Evolutionary conservation across 2,329 filamentous ascomycete genomes (phyloP), one percentile per base, ranked within the genome.

Genomic region (Hymenoscyphus fraxineus): DNA sequence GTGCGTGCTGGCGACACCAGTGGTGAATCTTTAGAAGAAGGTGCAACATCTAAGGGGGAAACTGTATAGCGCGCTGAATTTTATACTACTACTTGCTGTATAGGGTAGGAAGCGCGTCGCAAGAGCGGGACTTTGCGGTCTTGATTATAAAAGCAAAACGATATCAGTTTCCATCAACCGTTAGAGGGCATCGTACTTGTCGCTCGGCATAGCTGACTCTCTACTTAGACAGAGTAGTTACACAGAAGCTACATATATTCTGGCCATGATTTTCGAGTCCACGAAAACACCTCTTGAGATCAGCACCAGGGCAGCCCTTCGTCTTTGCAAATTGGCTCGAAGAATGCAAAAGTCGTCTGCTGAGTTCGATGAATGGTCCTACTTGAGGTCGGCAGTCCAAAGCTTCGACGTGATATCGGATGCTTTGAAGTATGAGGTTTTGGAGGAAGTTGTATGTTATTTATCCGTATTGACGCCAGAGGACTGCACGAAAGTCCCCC

Each of bases 1-100:
- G 92, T 94, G 64, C 89, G 84, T 27, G 88, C 86, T 0, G 91
- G 88, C 3, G 90, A 92, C 66, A 82, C 80, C 68, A 84, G 72
- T 1, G 82, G 81, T 3, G 82, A 83, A 32, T 85, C 83, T 65
- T 82, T 83, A 6, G 79, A 68, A 12, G 82, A 79, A 56, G 67
- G 39, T 15, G 65, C 27, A n/a, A 64, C 58, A 1, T 87, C 83
- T 1, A 78, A 76, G 3, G 83, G 79, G 1, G 83, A 81, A 1
- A 27, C 22, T 27, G 1, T 27, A 27, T 27, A 27, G 22, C 22
- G 22, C 22, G 22, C 22, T 27, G 22, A 27, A 27, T 27, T 27
- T 27, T 3, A 27, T 27, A 27, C 22, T 27, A 27, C 22, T 27
- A 1, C 22, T 3, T 2, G 22, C 22, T 27, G 22, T 27, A 27